Base-by-base conservation (phyloP, 768 basidiomycete species). In the Crucibulum laeve region DNA sequence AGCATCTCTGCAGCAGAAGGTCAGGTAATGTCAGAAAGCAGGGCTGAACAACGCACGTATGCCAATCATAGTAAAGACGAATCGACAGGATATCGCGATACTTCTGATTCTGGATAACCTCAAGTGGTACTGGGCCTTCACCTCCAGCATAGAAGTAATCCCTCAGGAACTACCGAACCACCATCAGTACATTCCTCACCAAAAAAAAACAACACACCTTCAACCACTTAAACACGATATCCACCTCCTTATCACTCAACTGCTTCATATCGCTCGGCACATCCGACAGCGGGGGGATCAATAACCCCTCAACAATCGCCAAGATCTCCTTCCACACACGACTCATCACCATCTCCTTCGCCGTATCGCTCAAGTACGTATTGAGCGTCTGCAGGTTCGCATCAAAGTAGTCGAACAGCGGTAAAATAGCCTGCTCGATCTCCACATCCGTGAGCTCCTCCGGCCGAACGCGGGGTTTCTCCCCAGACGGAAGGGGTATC, bases 191-290 rank as follows among this genome's bases (percentile, higher is more conserved):
- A 56, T 40, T 14, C 4, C 17, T 10, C 21, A 5, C 23, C 14
- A 45, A 22, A 35, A 28, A 21, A 33, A 6, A 11, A n/a, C 5
- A 13, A 26, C 48, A 14, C 44, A 89, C 93, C 82, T 93, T 94
- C 42, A 98, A 62, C 91, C 96, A 97, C 61, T 93, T 95, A 70
- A 97, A 91, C n/a, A 94, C 95, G 46, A 97, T 86, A 59, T 98
- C 96, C 26, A 98, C 88, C 67, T 97, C 96, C 65, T 95, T 94
- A 56, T 98, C 96, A 21, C 76, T 84, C 58, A 99, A 61, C 1
- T 93, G 86, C 53, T 89, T 87, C 91, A 98, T 86, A 42, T 92
- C 88, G 34, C 91, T 91, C 7, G 84, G 71, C 14, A 78, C 67
- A 47, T 95, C 91, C 4, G 87, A 89, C 44, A 99, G 63, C 2